Evolutionary conservation across 2,329 filamentous ascomycete species (phyloP), one percentile per base, ranked within the genome.

Genomic region (Penicillium sp.): DNA sequence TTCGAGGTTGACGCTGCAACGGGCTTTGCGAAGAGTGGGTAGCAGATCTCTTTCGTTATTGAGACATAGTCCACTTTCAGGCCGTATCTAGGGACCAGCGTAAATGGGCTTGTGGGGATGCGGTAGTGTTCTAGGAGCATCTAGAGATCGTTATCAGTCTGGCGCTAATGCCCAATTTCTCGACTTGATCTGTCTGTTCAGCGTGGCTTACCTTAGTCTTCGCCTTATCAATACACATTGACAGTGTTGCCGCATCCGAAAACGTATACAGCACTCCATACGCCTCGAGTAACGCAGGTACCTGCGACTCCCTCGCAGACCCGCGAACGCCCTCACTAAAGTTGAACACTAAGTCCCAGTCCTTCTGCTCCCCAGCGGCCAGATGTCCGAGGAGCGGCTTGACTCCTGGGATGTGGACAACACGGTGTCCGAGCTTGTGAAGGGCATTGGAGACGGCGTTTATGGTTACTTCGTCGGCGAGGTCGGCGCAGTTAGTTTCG

Each of bases 341-440:
- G 44, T 69, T 71, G 46, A 73, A 69, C 7, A 69, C 70, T n/a
- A 73, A 47, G 56, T 72, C 70, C 70, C 67, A 74, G 8, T 56
- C 26, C 26, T 57, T 60, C 13, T 67, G 52, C 9, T 66, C 56
- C 3, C 61, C 65, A 6, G 55, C 58, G n/a, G 64, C 62, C 9
- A 69, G 62, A n/a, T 59, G 62, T 2, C 61, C 29, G 29, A 66
- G 61, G 5, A 70, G 62, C 4, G 55, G 51, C 17, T 67, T 54
- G 21, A 70, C 60, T 9, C 64, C 66, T 5, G 62, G 61, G 11
- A 70, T 38, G 8, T 53, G 60, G 3, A 61, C 48, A 3, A 67
- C 67, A 29, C 56, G 48, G 55, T 69, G 63, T 19, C 66, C 64
- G 2, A 66, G 51, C 13, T 51, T 55, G 29, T 64, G 7, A 8